Evolutionary conservation across 495 filamentous ascomycete genomes (phyloP).

Genomic region (Daldinia childiae): DNA sequence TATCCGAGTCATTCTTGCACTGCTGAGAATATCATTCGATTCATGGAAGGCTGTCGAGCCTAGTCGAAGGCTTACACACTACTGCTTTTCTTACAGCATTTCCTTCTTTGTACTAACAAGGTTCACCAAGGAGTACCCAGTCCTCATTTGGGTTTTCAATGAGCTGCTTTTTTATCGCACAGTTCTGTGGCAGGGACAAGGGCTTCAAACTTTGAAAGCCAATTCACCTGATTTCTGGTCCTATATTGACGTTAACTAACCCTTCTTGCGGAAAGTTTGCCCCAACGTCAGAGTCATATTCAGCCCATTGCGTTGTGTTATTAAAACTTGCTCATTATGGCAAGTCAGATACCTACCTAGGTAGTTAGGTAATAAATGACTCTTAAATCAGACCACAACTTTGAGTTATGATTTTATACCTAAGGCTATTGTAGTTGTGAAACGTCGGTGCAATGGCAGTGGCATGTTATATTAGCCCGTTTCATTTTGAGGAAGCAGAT

Average conservation of each 20-base stretch:
- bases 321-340: background rate
- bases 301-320: background rate
- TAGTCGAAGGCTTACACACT: background rate
- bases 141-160: background rate
- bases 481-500: no score
- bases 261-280: background rate
- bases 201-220: background rate
- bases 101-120: slow-evolving; percentile 2
- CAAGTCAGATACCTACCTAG: background rate
- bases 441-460: background rate
- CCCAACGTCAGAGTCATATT: background rate
- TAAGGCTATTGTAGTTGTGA: background rate
- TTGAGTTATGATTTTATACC: background rate
- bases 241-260: background rate
- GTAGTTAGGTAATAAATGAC: background rate
- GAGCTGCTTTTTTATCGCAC: background rate
- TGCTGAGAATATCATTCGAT: background rate
- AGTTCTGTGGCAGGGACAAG: background rate
- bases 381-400: background rate
- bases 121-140: background rate
- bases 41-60: background rate
- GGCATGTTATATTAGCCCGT: no score
- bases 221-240: background rate
- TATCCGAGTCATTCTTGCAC: background rate
- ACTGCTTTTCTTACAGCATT: background rate